These are phyloP conservation scores for Trypanosoma cruzi DNA, from an alignment of 208 protist genomes.

Conservation along the genomic window DNA sequence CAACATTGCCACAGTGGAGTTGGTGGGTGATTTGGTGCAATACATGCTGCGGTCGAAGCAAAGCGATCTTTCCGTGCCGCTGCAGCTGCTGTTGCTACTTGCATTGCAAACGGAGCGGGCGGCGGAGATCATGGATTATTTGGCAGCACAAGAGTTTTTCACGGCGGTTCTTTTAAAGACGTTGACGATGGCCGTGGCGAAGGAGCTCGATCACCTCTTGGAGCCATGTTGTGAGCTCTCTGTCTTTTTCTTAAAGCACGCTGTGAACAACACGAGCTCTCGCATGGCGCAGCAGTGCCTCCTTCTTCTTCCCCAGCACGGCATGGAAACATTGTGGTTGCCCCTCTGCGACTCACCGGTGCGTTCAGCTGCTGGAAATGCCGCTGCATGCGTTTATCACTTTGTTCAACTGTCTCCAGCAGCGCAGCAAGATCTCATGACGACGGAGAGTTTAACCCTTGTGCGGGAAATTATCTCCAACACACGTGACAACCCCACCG, in stretches of 20 bases:
- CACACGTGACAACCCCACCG: constrained; percentile 26
- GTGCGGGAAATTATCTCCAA: constrained; percentile 31
- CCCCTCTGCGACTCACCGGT: constrained; percentile 44
- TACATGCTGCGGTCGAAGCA: constrained; percentile 37
- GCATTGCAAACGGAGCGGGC: constrained; percentile 20
- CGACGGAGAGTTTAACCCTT: constrained; percentile 25
- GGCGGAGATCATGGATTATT: constrained; percentile 36
- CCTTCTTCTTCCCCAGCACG: constrained; percentile 32
- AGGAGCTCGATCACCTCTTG: constrained; percentile 31
- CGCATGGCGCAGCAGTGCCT: constrained; percentile 42
- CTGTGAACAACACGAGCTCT: constrained; percentile 34
- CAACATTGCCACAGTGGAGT: constrained; percentile 36
- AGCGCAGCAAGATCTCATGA: constrained; percentile 49
- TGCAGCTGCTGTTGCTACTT: constrained; percentile 32
- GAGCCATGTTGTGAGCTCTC: constrained; percentile 38
- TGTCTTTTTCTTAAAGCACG: constrained; percentile 43
- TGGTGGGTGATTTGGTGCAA: constrained; percentile 22
- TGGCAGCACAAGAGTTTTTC: constrained; percentile 46
- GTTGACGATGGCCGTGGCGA: constrained; percentile 31
- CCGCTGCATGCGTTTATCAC: constrained; percentile 48
- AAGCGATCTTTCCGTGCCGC: constrained; percentile 19
- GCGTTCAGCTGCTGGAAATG: constrained; percentile 37
- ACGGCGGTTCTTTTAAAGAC: constrained; percentile 49
- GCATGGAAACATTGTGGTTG: constrained; percentile 47
- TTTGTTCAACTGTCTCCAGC: constrained; percentile 40